Conservation (phyloP, 345 rosid genomes). For the Eutrema yunnanense region DNA sequence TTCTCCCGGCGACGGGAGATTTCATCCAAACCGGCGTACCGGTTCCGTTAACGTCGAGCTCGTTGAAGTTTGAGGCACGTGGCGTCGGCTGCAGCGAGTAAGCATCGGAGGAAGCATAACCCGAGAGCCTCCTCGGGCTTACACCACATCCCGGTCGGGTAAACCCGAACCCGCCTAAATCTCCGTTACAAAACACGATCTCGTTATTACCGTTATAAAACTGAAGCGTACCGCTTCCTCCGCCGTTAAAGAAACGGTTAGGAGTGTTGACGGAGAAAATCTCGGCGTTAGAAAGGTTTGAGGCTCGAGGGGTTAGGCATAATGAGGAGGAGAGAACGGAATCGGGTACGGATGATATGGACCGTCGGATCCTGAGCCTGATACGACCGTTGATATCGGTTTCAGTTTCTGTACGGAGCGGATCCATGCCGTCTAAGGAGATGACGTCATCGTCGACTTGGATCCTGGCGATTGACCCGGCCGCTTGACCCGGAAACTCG, state of each 20-base stretch:
- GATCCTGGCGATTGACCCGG: conserved; percentile 40
- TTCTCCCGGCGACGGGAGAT: conserved; percentile 36
- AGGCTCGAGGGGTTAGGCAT: conserved; percentile 44
- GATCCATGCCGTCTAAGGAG: conserved; percentile 44
- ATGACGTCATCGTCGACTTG: conserved; percentile 48
- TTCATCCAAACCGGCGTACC: conserved; percentile 34
- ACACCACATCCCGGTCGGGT: conserved; percentile 43
- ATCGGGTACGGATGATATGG: conserved; percentile 34
- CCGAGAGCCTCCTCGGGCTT: conserved; percentile 42
- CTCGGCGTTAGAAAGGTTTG: conserved; percentile 48
- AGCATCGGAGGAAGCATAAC: conserved; percentile 74
- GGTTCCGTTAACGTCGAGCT: conserved; percentile 26
- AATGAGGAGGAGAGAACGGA: conserved; percentile 25
- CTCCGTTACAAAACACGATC: conserved; percentile 46
- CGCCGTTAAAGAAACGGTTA: conserved; percentile 47
- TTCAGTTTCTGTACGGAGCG: conserved; percentile 42
- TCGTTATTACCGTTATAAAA: conserved; percentile 34
- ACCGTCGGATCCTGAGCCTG: conserved; percentile 30
- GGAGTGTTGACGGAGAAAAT: conserved; percentile 49
- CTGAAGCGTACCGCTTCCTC: conserved; percentile 48
- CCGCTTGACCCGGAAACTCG: conserved; percentile 47
- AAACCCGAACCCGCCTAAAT: conserved; percentile 45
- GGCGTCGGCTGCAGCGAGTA: conserved; percentile 56
- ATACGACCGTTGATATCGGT: conserved; percentile 44
- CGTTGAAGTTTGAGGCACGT: conserved; percentile 46